Evolutionary conservation across 2,329 filamentous ascomycete genomes (phyloP), one percentile per base, ranked within the genome.

Genomic region (Fusarium azukiicola): DNA sequence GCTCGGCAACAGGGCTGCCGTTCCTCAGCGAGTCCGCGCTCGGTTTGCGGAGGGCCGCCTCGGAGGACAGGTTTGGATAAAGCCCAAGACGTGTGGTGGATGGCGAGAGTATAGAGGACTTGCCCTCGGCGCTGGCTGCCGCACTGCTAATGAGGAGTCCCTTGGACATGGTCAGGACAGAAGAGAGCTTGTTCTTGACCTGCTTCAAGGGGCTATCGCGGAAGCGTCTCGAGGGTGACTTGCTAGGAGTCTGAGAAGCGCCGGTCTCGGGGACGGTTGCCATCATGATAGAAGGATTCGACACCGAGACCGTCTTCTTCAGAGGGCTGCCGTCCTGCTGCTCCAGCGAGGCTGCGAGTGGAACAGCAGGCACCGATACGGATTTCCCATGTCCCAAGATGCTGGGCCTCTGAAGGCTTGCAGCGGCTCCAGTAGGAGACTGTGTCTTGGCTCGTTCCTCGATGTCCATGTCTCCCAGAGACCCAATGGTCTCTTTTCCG

Each of bases 141-240:
- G 93, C 93, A 80, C 93, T 97, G 80, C 96, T 98, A 23, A 95
- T 96, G 77, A 99, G 95, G 66, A 99, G 92, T 19, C 95, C 96
- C 86, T 96, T 97, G 7, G 97, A 98, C 71, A 95, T 96, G 87
- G 97, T 97, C 81, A 99, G 90, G 74, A 98, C 97, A 14, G 97
- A 98, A 63, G 97, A 98, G 64, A 99, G 90, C 85, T 97, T 98
- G 84, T 96, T 96, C 88, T 98, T 99, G 40, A 98, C 97, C 68
- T 98, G 96, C 86, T 97, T 98, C 74, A 99, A 87, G 9, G 96
- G 96, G 74, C 95, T 97, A 80, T 98, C 97, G 12, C 91, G 90
- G 81, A 93, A 90, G 66, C 85, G 88, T 71, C 92, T 88, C 9
- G 91, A 90, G 1, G 92, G 92, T 2, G 93, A 94, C 80, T 93